Percentiles rank a stretch among this genome's conserved stretches.
phyloP scores from a whole-genome alignment of 2,329 filamentous ascomycete species.

The Coniochaeta sp. region DNA sequence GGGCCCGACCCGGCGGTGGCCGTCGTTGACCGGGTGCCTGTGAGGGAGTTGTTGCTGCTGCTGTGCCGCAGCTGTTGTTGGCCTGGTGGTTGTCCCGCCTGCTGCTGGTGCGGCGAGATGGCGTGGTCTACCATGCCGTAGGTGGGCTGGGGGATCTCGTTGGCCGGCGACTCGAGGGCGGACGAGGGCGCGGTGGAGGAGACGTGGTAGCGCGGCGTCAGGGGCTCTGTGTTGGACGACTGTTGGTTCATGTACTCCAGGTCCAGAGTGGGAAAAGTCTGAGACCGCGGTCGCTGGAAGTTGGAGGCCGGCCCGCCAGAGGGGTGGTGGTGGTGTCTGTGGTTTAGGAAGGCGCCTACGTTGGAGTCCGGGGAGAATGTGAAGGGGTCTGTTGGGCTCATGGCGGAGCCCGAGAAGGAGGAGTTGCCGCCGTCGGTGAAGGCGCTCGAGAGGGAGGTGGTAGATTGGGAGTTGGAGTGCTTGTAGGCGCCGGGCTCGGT shows the following conservation, averaged over 20 bases:
- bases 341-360: constrained; percentile 55
- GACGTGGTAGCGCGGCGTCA: constrained; percentile 43
- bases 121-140: constrained; percentile 35
- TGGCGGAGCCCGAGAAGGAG: constrained; percentile 56
- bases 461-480: constrained; percentile 59
- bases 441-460: constrained; percentile 59
- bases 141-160: constrained; percentile 33
- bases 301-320: constrained; percentile 34
- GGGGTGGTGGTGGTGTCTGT: constrained; percentile 26
- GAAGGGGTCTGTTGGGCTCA: constrained; percentile 72
- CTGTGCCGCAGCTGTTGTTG: constrained; percentile 44
- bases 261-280: constrained; percentile 73
- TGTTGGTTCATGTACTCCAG: constrained; percentile 48
- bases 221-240: constrained; percentile 29
- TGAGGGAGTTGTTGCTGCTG: constrained; percentile 43
- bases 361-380: constrained; percentile 69
- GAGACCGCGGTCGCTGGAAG: constrained; percentile 73
- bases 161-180: constrained; percentile 43
- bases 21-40: constrained; percentile 13
- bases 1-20: constrained; percentile 32
- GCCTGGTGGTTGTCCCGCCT: constrained; percentile 33
- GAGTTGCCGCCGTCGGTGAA: constrained; percentile 58
- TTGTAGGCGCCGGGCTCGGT: constrained; percentile 44
- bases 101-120: constrained; percentile 29
- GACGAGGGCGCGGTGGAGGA: constrained; percentile 43